Percentiles rank a stretch among this genome's conserved stretches.
phyloP scores from a whole-genome alignment of 805 yeast species.

The Metschnikowia kunwiensis region DNA sequence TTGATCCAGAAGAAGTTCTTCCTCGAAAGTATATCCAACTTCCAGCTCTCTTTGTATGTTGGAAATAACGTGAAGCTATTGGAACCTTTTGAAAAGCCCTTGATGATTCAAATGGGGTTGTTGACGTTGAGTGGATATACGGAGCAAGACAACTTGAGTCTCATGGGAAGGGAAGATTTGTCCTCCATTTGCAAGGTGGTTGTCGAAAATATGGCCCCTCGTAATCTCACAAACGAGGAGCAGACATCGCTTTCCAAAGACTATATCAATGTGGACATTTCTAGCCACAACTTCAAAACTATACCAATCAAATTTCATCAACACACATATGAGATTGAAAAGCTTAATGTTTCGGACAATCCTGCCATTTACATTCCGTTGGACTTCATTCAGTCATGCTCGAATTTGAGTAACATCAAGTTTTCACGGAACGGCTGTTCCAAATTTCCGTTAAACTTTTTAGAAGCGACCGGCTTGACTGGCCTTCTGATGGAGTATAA shows the following conservation, averaged over 20 bases:
- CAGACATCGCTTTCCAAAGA: conserved; percentile 64
- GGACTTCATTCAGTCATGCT: conserved; percentile 82
- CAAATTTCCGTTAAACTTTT: conserved; percentile 68
- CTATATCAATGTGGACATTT: conserved; percentile 69
- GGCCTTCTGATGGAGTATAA: conserved; percentile 76
- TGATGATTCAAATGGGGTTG: conserved; percentile 71
- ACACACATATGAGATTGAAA: conserved; percentile 75
- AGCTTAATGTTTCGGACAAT: conserved; percentile 79
- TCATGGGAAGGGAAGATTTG: conserved; percentile 79
- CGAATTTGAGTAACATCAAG: conserved; percentile 61
- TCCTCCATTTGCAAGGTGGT: conserved; percentile 80
- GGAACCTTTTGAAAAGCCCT: conserved; percentile 70
- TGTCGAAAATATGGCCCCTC: conserved; percentile 58
- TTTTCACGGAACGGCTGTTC: conserved; percentile 73
- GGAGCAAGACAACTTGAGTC: conserved; percentile 71
- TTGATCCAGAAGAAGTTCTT: conserved; percentile 76
- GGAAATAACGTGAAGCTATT: conserved; percentile 75
- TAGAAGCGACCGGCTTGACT: conserved; percentile 64
- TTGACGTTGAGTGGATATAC: conserved; percentile 74
- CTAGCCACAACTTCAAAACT: conserved; percentile 71
- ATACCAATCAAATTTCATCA: conserved; percentile 82
- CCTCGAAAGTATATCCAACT: conserved; percentile 65
- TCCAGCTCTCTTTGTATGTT: conserved; percentile 68
- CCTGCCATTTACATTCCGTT: conserved; percentile 81
- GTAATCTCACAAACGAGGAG: conserved; percentile 63